These are phyloP conservation scores for Cercis canadensis DNA, from an alignment of 306 rosid genomes.

Conservation along the genomic window DNA sequence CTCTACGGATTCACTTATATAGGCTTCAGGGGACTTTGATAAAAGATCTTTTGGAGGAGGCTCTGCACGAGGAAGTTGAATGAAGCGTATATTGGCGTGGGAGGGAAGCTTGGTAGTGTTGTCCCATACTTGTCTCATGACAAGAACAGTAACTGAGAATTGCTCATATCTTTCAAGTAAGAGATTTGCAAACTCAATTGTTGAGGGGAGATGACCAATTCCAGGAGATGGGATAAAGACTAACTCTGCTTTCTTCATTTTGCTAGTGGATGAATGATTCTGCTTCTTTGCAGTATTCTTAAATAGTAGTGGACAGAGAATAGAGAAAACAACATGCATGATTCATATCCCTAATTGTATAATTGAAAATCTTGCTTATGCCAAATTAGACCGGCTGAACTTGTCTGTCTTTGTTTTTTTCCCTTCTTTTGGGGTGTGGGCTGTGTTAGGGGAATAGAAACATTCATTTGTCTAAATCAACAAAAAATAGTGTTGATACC, in stretches of 20 bases:
- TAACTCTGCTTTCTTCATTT: conserved; percentile 40
- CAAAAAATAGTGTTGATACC: too few relatives aligned
- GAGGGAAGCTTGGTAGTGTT: neutral
- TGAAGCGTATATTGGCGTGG: neutral
- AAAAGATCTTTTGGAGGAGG: neutral
- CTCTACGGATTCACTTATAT: conserved; percentile 2
- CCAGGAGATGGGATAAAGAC: conserved; percentile 41
- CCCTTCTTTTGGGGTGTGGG: too few relatives aligned
- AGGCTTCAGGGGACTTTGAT: neutral
- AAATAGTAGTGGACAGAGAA: too few relatives aligned
- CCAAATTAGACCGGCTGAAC: too few relatives aligned
- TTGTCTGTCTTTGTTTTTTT: too few relatives aligned
- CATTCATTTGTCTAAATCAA: too few relatives aligned
- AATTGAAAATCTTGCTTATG: too few relatives aligned
- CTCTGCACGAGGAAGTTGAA: conserved; percentile 2
- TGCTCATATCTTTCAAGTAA: conserved; percentile 32
- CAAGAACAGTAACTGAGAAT: conserved; percentile 36
- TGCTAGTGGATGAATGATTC: too few relatives aligned
- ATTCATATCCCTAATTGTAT: too few relatives aligned
- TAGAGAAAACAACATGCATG: too few relatives aligned
- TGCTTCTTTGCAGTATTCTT: too few relatives aligned
- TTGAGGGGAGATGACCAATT: conserved; percentile 43
- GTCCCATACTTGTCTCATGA: neutral
- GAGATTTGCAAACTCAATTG: conserved; percentile 43
- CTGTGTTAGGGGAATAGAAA: too few relatives aligned